These are phyloP conservation scores for Aspergillus quadrilineatus DNA, from an alignment of 2,329 filamentous ascomycete species.

Conservation along the genomic window DNA sequence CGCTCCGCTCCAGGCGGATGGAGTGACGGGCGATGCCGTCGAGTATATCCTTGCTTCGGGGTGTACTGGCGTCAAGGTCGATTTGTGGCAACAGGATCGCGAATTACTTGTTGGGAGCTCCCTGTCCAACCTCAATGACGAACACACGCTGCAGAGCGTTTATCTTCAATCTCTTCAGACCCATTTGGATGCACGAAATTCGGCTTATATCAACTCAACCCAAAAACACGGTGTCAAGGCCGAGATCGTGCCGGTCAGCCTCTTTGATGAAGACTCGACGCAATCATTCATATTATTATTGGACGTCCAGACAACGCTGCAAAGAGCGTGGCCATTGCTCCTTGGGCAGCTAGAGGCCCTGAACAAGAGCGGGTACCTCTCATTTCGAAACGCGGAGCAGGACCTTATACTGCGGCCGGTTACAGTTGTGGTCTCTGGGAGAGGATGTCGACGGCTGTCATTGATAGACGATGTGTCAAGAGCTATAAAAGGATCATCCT, in stretches of 20 bases:
- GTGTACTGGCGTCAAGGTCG: slow-evolving; percentile 28
- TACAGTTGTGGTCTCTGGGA: slow-evolving; percentile 26
- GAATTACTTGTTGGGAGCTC: slow-evolving; percentile 25
- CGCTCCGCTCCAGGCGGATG: slow-evolving; percentile 15
- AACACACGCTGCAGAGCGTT: slow-evolving; percentile 21
- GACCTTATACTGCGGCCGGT: slow-evolving; percentile 23
- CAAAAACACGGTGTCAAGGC: background rate
- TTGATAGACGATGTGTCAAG: slow-evolving; percentile 2
- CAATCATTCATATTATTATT: slow-evolving; percentile 27
- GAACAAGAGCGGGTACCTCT: slow-evolving; percentile 23
- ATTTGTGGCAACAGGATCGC: slow-evolving; percentile 26
- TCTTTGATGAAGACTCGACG: slow-evolving; percentile 13
- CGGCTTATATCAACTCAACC: background rate
- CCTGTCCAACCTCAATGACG: slow-evolving; percentile 3
- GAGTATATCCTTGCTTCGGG: slow-evolving; percentile 23
- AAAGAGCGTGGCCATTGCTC: slow-evolving; percentile 21
- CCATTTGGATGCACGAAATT: slow-evolving; percentile 18
- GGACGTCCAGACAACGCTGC: slow-evolving; percentile 22
- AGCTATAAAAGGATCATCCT: background rate
- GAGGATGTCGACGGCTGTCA: background rate
- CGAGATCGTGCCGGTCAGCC: background rate
- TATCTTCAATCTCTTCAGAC: slow-evolving; percentile 26
- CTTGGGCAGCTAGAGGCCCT: slow-evolving; percentile 21
- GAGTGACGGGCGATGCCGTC: slow-evolving; percentile 24
- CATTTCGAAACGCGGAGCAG: slow-evolving; percentile 22